Evolutionary conservation across 768 basidiomycete species (phyloP).

Genomic region (Mycena capillaripes): DNA sequence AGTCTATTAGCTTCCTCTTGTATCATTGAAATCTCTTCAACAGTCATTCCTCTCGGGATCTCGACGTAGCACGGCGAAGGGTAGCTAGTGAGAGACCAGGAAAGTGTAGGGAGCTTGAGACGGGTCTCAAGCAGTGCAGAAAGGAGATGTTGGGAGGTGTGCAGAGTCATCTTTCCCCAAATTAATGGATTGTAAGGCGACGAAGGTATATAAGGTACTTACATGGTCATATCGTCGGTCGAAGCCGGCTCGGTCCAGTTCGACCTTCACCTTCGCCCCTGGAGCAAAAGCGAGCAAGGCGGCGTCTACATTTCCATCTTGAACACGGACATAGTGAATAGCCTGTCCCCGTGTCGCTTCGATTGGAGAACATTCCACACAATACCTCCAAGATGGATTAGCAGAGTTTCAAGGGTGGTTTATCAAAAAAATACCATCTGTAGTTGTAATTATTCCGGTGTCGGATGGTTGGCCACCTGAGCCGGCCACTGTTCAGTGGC

Average conservation of each 20-base stretch:
- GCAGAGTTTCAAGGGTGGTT: neutral
- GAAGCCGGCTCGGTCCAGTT: conserved; percentile 72
- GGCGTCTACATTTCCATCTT: conserved; percentile 53
- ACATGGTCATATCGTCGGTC: conserved; percentile 83
- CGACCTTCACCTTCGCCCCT: conserved; percentile 65
- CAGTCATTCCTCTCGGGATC: conserved; percentile 75
- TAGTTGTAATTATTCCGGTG: conserved; percentile 66
- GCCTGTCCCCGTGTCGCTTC: conserved; percentile 81
- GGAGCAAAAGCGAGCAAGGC: conserved; percentile 63
- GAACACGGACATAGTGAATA: conserved; percentile 76
- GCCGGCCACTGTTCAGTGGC: no score
- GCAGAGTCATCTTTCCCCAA: conserved; percentile 77
- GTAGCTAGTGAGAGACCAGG: conserved; percentile 82
- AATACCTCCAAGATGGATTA: conserved; percentile 9
- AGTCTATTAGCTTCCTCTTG: conserved; percentile 76
- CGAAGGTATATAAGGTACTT: conserved; percentile 41
- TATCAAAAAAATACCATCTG: conserved; percentile 49
- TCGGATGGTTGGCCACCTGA: conserved; percentile 88
- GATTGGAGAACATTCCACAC: conserved; percentile 74
- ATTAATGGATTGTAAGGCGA: neutral
- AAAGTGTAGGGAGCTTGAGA: conserved; percentile 77
- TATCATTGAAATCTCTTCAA: conserved; percentile 71
- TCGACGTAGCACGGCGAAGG: conserved; percentile 85
- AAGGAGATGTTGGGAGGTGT: conserved; percentile 87
- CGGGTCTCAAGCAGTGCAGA: conserved; percentile 82